Base-by-base conservation (phyloP, 2,329 filamentous ascomycete genomes). In the Aspergillus ruber region DNA sequence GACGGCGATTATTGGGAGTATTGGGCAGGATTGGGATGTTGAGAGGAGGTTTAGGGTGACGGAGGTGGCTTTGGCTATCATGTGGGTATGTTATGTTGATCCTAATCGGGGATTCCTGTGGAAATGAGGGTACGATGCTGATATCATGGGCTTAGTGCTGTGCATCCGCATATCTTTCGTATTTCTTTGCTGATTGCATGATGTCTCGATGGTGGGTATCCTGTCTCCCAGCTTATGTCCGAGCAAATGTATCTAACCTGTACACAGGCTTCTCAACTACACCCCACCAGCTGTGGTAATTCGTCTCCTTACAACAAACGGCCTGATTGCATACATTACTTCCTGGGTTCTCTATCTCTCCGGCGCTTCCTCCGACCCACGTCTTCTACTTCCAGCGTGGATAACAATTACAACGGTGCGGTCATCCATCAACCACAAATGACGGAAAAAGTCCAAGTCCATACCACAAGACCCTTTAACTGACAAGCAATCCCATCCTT, bases 171-270 rank as follows among this genome's bases (percentile, higher is more conserved):
- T 88, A 89, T 66, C 77, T 90, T 50, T 86, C 85, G 44, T 90
- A 88, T 68, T 87, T 88, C 72, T 90, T 90, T 64, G 87, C 85
- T 48, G 86, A 90, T 69, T 88, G 86, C 67, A 79, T 90, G 59
- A 90, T 90, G 86, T 89, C 85, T 52, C 76, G 87, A 69, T 90
- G 86, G 85, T 87, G 62, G 40, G 76, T 69, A 39, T 15, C 27
- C 35, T 10, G 36, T 29, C 25, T 27, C 40, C n/a, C 12, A 27
- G 46, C n/a, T 6, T 17, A 8, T 43, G 27, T n/a, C 10, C 42
- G 38, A 39, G 29, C 25, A 29, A 3, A 5, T 43, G 27, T 48
- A 29, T 18, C 33, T 35, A 36, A 48, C 32, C 33, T 9, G 27
- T 42, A 10, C 50, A 48, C 49, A 87, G 85, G 88, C 83, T 93